These are phyloP conservation scores for Calonectria hawksworthii DNA, from an alignment of 2,329 filamentous ascomycete species.

Conservation along the genomic window DNA sequence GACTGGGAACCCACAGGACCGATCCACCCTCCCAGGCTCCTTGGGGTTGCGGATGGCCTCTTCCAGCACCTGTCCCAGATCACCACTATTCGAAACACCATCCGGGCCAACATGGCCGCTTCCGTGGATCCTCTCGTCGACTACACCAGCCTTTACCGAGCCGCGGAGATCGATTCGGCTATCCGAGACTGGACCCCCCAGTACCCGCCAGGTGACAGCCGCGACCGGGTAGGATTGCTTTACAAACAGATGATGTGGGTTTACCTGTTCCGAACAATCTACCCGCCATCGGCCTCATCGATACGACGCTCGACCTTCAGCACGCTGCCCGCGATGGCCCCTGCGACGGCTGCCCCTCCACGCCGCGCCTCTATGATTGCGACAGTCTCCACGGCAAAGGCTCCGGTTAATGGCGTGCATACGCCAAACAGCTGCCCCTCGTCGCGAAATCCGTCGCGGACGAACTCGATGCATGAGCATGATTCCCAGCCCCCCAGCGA, in stretches of 20 bases:
- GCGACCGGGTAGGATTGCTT: constrained; percentile 68
- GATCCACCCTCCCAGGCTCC: constrained; percentile 68
- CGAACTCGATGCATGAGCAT: constrained; percentile 57
- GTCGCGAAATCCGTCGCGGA: constrained; percentile 54
- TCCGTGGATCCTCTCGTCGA: constrained; percentile 77
- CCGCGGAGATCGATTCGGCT: constrained; percentile 80
- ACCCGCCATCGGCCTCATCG: constrained; percentile 60
- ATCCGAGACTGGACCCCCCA: constrained; percentile 81
- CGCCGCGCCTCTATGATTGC: constrained; percentile 55
- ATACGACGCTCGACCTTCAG: constrained; percentile 50
- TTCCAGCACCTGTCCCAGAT: constrained; percentile 86
- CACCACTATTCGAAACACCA: constrained; percentile 80
- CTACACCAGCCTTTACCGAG: constrained; percentile 79
- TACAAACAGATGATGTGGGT: constrained; percentile 78
- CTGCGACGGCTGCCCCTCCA: constrained; percentile 37
- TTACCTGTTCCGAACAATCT: constrained; percentile 73
- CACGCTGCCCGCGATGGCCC: constrained; percentile 40
- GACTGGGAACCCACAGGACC: constrained; percentile 58
- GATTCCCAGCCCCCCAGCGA: constrained; percentile 42
- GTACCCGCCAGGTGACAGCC: constrained; percentile 70
- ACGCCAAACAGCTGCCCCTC: constrained; percentile 50
- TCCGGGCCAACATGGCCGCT: constrained; percentile 76
- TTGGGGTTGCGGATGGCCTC: constrained; percentile 87
- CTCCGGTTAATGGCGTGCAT: constrained; percentile 27
- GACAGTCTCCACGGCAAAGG: constrained; percentile 42